These are phyloP conservation scores for Tylopilus sp. DNA, from an alignment of 768 basidiomycete genomes.

Conservation along the genomic window DNA sequence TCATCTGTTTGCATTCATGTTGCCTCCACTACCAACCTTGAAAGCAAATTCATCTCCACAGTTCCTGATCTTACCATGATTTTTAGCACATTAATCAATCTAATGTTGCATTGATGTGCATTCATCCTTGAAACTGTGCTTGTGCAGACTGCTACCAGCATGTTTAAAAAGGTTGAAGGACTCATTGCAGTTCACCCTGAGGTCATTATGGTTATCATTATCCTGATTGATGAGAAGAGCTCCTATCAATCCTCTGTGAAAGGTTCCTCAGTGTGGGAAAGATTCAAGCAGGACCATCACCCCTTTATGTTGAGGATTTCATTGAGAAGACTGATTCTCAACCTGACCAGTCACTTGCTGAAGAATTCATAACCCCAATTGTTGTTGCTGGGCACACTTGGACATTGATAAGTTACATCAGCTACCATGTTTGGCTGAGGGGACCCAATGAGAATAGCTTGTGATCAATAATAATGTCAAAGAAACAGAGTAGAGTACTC, in stretches of 20 bases:
- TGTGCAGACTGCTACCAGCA: not conserved
- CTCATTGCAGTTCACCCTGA: too few species aligned
- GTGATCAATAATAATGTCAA: not conserved
- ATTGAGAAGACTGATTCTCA: not conserved
- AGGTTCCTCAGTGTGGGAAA: not conserved
- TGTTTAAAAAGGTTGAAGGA: not conserved
- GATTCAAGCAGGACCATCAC: not conserved
- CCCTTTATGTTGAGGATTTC: not conserved
- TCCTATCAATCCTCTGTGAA: not conserved
- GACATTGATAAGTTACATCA: not conserved
- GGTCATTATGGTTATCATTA: too few species aligned
- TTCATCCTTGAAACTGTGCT: not conserved
- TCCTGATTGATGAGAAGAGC: not conserved
- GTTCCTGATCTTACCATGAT: not conserved
- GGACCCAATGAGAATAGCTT: not conserved
- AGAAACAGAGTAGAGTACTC: not conserved
- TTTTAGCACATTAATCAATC: not conserved
- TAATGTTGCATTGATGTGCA: not conserved
- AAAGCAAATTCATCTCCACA: not conserved
- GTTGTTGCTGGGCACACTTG: not conserved
- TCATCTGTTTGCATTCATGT: not conserved
- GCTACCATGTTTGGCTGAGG: not conserved
- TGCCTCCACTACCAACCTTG: not conserved
- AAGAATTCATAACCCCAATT: not conserved
- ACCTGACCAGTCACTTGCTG: not conserved